Evolutionary conservation across 2,329 filamentous ascomycete genomes (phyloP).

Genomic region (Ceratocystis diversiconidia): DNA sequence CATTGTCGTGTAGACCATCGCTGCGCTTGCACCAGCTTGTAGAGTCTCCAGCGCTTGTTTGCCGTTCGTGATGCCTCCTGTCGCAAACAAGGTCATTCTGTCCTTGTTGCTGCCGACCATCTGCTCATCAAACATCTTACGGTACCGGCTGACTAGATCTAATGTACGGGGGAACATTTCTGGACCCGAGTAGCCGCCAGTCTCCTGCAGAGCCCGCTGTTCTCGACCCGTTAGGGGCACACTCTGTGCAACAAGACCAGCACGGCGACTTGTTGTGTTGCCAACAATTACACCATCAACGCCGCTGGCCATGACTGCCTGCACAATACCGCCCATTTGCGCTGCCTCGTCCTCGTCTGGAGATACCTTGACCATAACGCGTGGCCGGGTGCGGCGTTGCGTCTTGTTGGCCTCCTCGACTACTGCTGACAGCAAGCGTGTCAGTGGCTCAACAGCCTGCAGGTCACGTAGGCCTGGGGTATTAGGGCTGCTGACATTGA

Average conservation of each 20-base stretch:
- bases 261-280: conserved; percentile 76
- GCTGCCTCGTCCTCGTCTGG: conserved; percentile 80
- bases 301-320: conserved; percentile 67
- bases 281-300: conserved; percentile 94
- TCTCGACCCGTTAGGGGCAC: conserved; percentile 53
- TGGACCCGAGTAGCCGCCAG: conserved; percentile 82
- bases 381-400: conserved; percentile 51
- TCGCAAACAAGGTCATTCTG: conserved; percentile 79
- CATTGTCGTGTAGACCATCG: conserved; percentile 76
- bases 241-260: conserved; percentile 53
- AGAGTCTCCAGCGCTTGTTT: conserved; percentile 68
- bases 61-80: conserved; percentile 82
- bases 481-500: conserved; percentile 95
- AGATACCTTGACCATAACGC: conserved; percentile 95
- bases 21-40: conserved; percentile 77
- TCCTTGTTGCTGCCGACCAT: conserved; percentile 25
- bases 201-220: conserved; percentile 53
- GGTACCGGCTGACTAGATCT: conserved; percentile 65
- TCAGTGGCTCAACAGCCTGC: conserved; percentile 72
- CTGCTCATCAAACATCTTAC: conserved; percentile 46
- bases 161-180: conserved; percentile 73
- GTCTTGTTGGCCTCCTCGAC: conserved; percentile 60
- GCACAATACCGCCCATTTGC: conserved; percentile 77
- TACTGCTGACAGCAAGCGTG: conserved; percentile 64
- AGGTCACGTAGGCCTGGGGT: conserved; percentile 80